These are phyloP conservation scores for Agarophyton chilense DNA, from an alignment of 23 red algal genomes.

Conservation along the genomic window DNA sequence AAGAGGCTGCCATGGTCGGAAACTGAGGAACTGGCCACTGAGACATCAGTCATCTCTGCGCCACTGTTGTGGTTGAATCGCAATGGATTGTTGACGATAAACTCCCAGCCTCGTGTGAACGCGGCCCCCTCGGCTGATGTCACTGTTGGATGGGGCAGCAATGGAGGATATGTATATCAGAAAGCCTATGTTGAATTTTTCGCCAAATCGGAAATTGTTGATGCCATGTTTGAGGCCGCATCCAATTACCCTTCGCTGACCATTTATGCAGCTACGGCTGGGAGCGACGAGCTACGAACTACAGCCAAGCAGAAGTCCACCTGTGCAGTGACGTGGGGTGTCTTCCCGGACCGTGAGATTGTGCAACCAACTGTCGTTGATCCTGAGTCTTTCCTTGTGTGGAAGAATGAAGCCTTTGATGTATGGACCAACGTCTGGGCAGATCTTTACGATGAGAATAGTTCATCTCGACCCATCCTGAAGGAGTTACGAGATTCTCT, in stretches of 20 bases:
- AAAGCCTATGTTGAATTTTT: conserved; percentile 99
- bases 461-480: conserved; percentile 57
- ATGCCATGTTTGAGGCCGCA: conserved; percentile 83
- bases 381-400: conserved; percentile 86
- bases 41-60: conserved; percentile 77
- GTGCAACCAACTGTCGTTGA: conserved; percentile 96
- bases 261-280: conserved; percentile 78
- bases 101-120: conserved; percentile 97
- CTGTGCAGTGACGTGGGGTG: conserved; percentile 97
- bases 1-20: conserved; percentile 93
- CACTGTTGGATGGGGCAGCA: conserved; percentile 94
- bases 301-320: conserved; percentile 61
- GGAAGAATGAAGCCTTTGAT: conserved; percentile 96
- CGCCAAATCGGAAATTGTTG: conserved; percentile 65
- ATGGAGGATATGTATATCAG: conserved; percentile 97
- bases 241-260: conserved; percentile 72
- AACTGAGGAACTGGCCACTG: conserved; percentile 74
- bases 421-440: conserved; percentile 92
- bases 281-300: conserved; percentile 61
- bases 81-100: conserved; percentile 94
- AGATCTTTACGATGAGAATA: conserved; percentile 61
- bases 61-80: conserved; percentile 86
- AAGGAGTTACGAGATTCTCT: conserved; percentile 83
- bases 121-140: conserved; percentile 91
- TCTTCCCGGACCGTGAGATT: conserved; percentile 95